Evolutionary conservation across 2,329 filamentous ascomycete species (phyloP).

Genomic region (Penicillium capsulatum): DNA sequence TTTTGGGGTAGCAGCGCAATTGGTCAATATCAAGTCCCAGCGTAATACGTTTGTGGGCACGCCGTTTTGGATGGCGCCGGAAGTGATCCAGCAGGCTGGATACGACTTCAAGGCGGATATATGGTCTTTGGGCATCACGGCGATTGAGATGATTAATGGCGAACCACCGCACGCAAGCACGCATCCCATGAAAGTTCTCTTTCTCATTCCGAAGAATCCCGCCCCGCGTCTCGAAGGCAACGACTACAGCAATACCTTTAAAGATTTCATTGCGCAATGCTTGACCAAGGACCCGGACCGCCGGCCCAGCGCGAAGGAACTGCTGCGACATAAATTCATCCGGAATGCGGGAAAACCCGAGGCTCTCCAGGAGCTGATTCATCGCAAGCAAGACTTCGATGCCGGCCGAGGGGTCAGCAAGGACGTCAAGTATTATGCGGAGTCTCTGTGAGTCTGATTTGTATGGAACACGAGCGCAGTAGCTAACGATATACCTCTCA

Average conservation of each 20-base stretch:
- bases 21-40: slow-evolving; percentile 96
- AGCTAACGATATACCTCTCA: slow-evolving; percentile 17
- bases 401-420: slow-evolving; percentile 64
- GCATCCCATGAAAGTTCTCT: slow-evolving; percentile 90
- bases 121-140: slow-evolving; percentile 88
- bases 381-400: slow-evolving; percentile 75
- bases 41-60: slow-evolving; percentile 97
- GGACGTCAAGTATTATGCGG: slow-evolving; percentile 84
- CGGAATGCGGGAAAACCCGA: slow-evolving; percentile 82
- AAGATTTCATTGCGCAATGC: slow-evolving; percentile 87
- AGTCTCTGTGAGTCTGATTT: slow-evolving; percentile 71
- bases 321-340: slow-evolving; percentile 86
- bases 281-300: slow-evolving; percentile 87
- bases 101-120: slow-evolving; percentile 89
- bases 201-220: slow-evolving; percentile 83
- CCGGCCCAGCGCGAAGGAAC: slow-evolving; percentile 77
- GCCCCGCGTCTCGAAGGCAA: slow-evolving; percentile 78
- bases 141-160: slow-evolving; percentile 81
- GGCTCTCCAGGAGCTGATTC: slow-evolving; percentile 78
- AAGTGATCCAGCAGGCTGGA: slow-evolving; percentile 83
- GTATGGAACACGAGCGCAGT: no score
- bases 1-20: slow-evolving; percentile 92
- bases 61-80: slow-evolving; percentile 95
- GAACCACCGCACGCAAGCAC: slow-evolving; percentile 83
- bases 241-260: slow-evolving; percentile 81